Evolutionary conservation across 768 basidiomycete species (phyloP).

Genomic region (Termitomyces sp.): DNA sequence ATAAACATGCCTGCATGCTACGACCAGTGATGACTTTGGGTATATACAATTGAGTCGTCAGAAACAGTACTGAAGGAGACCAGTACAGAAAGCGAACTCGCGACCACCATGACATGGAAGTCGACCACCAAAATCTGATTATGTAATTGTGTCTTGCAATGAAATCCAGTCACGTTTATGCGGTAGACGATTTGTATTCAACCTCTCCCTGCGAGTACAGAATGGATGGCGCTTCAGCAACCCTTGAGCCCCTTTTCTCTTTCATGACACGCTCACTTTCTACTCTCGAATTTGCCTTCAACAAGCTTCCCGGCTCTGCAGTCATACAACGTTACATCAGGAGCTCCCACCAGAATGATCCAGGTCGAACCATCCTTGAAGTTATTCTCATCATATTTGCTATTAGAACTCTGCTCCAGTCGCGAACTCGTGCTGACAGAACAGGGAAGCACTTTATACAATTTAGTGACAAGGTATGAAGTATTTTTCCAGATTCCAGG

Average conservation of each 20-base stretch:
- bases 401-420: conserved; percentile 85
- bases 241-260: conserved; percentile 51
- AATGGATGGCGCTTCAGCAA: conserved; percentile 31
- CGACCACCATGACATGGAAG: conserved; percentile 7
- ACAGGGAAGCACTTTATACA: conserved; percentile 87
- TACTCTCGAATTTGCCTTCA: conserved; percentile 63
- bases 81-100: conserved; percentile 40
- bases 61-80: conserved; percentile 49
- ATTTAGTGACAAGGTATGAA: conserved; percentile 82
- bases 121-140: neutral
- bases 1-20: conserved; percentile 66
- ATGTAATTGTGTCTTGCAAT: neutral
- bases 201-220: neutral
- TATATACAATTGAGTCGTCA: conserved; percentile 48
- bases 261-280: conserved; percentile 62
- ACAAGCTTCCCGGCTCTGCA: conserved; percentile 75
- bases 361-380: conserved; percentile 87
- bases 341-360: conserved; percentile 95
- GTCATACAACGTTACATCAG: conserved; percentile 89
- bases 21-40: conserved; percentile 54
- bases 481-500: neutral
- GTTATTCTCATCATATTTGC: conserved; percentile 85
- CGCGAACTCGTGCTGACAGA: conserved; percentile 82
- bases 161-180: neutral
- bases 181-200: too few relatives aligned